Base-by-base conservation (phyloP, 305 asterid species). In the Fraxinus sp. region DNA sequence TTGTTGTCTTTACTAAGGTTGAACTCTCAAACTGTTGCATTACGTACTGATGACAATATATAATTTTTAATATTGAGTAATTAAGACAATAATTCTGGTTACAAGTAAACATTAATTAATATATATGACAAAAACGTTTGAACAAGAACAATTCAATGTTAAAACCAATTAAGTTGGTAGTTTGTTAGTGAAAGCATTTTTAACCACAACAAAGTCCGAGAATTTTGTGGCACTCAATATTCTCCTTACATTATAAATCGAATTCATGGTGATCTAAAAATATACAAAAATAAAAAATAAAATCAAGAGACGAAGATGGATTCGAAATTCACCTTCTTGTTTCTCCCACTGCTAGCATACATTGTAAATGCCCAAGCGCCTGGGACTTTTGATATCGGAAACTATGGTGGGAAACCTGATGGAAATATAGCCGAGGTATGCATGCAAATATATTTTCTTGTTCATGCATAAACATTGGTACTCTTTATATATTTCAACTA, bases 391-490 rank as follows among this genome's bases (percentile, higher is more conserved):
- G 82, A 84, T 55, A 52, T 84, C n/a, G 76, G 59, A 0, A 77
- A 55, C 4, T 80, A 49, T 35, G 85, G 85, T 81, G 87, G 82
- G 8, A 84, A 81, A 43, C 26, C 77, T 41, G 37, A 70, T 28
- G 64, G 7, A 9, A 81, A 84, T 11, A 77, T 76, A 18, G 71
- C 79, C 26, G 79, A 77, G 85, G 87, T 84, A 66, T 16, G n/a
- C 13, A 75, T 16, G 66, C 18, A 57, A 8, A 41, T 41, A 41
- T 37, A 37, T 7, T 37, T 37, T 37, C 43, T 37, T 37, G 9
- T 36, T 36, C 41, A 36, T 36, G 41, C 9, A 36, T 32, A 32
- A 32, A 32, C 35, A 32, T 32, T 32, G 36, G 36, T 33, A 33
- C 36, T 33, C 6, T 33, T 33, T 33, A 33, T 33, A 33, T 39